Evolutionary conservation across 2,329 filamentous ascomycete genomes (phyloP), one percentile per base, ranked within the genome.

Genomic region (Rhynchosporium agropyri): DNA sequence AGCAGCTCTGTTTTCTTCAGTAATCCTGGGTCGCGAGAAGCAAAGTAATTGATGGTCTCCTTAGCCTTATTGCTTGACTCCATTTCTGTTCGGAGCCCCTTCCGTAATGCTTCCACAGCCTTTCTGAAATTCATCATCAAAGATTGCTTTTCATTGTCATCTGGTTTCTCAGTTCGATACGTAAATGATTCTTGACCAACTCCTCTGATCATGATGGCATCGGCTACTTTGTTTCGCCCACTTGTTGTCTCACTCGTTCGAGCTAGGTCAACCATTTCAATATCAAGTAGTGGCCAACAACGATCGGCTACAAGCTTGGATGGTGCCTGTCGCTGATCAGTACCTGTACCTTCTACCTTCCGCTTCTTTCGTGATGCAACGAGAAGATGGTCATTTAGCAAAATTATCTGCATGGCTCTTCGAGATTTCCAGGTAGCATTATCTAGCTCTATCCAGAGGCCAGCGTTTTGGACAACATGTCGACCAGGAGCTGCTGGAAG

Each of bases 361-460:
- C 94, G 92, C 80, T 97, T 97, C 79, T 97, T 97, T 69, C 91
- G 88, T 29, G 91, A 92, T 3, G 95, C 95, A 56, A 99, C 84
- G 28, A 99, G 84, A 1, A 99, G 80, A 76, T 99, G 93, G 73
- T 99, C 95, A 74, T 98, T 99, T 2, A 99, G 82, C 63, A 99
- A 77, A 64, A 98, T 93, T 64, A 99, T 87, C 73, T 96, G 91
- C 76, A 98, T 93, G 33, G 92, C 88, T 48, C 95, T 83, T 67
- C 90, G 84, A 3, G 94, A 91, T 77, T 97, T 97, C 87, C 96
- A 98, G 0, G 95, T 99, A 10, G 95, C 95, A 67, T 95, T 96
- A 77, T 99, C 96, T 65, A 99, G 81, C 78, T 99, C 94, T 63
- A 98, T 90, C 95, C 95, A 99, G 54, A 89, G 85, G 1, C 91